These are phyloP conservation scores for Talaromyces proteolyticus DNA, from an alignment of 495 filamentous ascomycete species.

Conservation along the genomic window DNA sequence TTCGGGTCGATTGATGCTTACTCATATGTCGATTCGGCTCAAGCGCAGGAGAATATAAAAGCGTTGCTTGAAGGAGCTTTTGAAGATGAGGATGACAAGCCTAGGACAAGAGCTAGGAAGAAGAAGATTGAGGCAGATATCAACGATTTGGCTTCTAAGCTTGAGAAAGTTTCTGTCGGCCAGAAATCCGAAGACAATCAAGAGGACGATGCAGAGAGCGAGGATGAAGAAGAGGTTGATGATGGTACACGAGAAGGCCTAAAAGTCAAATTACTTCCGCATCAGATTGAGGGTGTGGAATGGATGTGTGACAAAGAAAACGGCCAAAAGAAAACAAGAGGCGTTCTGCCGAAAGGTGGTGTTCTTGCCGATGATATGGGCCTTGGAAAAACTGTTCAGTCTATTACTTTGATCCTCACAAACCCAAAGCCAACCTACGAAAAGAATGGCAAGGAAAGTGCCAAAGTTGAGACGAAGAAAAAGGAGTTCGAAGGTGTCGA, in stretches of 20 bases:
- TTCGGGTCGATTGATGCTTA: conserved; percentile 50
- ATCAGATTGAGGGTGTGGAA: conserved; percentile 85
- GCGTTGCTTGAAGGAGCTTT: conserved; percentile 81
- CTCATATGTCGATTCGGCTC: conserved; percentile 67
- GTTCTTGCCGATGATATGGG: conserved; percentile 95
- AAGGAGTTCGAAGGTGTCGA: conserved; percentile 58
- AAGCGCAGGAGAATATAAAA: conserved; percentile 82
- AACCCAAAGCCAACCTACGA: conserved; percentile 60
- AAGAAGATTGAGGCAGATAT: conserved; percentile 43
- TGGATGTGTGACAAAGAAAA: conserved; percentile 93
- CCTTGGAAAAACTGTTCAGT: conserved; percentile 89
- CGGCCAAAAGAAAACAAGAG: conserved; percentile 65
- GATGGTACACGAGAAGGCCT: conserved; percentile 74
- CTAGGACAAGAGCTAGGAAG: conserved; percentile 43
- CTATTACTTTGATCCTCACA: conserved; percentile 75
- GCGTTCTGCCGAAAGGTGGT: conserved; percentile 76
- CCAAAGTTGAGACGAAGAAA: conserved; percentile 38
- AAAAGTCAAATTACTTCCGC: conserved; percentile 79
- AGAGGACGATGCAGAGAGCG: conserved; percentile 30
- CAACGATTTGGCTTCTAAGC: conserved; percentile 52
- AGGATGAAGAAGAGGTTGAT: conserved; percentile 56
- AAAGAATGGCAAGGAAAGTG: conserved; percentile 15
- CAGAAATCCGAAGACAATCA: conserved; percentile 20
- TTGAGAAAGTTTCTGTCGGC: conserved; percentile 51
- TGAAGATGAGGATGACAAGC: conserved; percentile 70